These are phyloP conservation scores for Spencermartinsiella europaea DNA, from an alignment of 805 yeast genomes.

Conservation along the genomic window DNA sequence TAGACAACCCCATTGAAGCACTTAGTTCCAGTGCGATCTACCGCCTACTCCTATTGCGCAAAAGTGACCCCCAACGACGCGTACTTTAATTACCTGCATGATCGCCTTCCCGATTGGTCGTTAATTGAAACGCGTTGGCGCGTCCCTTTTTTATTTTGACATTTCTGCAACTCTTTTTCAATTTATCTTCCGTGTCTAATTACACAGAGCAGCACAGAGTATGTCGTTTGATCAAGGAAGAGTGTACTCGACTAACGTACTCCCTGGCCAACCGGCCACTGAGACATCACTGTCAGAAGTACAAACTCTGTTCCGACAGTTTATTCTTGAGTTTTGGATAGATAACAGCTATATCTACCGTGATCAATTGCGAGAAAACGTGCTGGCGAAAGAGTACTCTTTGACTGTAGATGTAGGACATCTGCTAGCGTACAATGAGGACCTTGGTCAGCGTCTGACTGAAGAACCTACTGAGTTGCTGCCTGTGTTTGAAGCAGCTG, in stretches of 20 bases:
- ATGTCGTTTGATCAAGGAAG: slow-evolving; percentile 38
- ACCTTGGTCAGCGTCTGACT: slow-evolving; percentile 71
- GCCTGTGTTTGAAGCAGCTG: slow-evolving; percentile 63
- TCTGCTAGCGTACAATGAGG: slow-evolving; percentile 82
- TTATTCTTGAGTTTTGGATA: slow-evolving; percentile 79
- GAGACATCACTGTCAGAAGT: slow-evolving; percentile 38
- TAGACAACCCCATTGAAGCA: too few species aligned
- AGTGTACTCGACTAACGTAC: slow-evolving; percentile 59
- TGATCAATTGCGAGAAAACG: slow-evolving; percentile 84
- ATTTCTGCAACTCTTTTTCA: not conserved
- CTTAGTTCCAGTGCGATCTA: too few species aligned
- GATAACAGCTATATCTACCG: slow-evolving; percentile 71
- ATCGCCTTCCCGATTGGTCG: not conserved
- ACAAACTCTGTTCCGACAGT: slow-evolving; percentile 54
- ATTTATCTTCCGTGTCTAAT: too few species aligned
- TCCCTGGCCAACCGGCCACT: slow-evolving; percentile 73
- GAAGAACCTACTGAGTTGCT: slow-evolving; percentile 88
- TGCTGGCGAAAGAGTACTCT: slow-evolving; percentile 68
- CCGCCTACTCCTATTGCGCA: too few species aligned
- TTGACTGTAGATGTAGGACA: slow-evolving; percentile 78
- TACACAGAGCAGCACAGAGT: not conserved
- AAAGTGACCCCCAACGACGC: too few species aligned
- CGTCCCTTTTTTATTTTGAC: not conserved
- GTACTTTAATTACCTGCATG: too few species aligned
- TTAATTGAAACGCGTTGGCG: not conserved